Evolutionary conservation across 2,329 filamentous ascomycete genomes (phyloP).

Genomic region (Dactylellina leptospora): DNA sequence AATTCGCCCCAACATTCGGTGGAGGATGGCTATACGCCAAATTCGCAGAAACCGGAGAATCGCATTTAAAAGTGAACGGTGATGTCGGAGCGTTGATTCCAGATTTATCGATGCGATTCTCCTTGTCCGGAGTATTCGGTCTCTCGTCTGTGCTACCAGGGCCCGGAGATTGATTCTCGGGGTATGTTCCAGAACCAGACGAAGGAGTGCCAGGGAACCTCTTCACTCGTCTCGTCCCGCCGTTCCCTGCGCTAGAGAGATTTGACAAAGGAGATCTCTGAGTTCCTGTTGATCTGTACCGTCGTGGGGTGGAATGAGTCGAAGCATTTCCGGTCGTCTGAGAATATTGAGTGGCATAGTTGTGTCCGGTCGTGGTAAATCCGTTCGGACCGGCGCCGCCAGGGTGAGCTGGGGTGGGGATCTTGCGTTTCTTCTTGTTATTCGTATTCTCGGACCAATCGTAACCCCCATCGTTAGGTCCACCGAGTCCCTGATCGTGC

Average conservation of each 20-base stretch:
- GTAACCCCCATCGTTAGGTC: slow-evolving; percentile 78
- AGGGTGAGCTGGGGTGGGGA: slow-evolving; percentile 83
- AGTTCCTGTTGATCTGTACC: slow-evolving; percentile 54
- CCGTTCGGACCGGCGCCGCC: slow-evolving; percentile 58
- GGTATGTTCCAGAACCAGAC: slow-evolving; percentile 15
- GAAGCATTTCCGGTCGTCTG: slow-evolving; percentile 49
- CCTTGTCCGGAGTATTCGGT: slow-evolving; percentile 49
- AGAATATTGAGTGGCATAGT: slow-evolving; percentile 42
- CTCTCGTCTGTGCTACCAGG: slow-evolving; percentile 28
- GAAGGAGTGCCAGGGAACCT: slow-evolving; percentile 40
- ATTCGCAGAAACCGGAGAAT: slow-evolving; percentile 67
- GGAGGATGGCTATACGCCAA: slow-evolving; percentile 56
- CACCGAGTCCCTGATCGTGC: slow-evolving; percentile 45
- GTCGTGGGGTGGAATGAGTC: slow-evolving; percentile 55
- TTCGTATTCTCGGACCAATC: slow-evolving; percentile 98
- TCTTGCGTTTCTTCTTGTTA: slow-evolving; percentile 99
- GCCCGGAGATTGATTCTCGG: slow-evolving; percentile 34
- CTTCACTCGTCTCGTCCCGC: slow-evolving; percentile 37
- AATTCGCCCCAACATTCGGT: slow-evolving; percentile 59
- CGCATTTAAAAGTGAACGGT: slow-evolving; percentile 96
- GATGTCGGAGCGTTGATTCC: slow-evolving; percentile 61
- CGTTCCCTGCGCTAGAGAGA: slow-evolving; percentile 32
- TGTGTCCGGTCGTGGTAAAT: slow-evolving; percentile 43
- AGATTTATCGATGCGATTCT: slow-evolving; percentile 38
- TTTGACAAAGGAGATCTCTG: slow-evolving; percentile 57